Percentiles rank a stretch among this genome's conserved stretches.
Evolutionary conservation across 257 asterid genomes (phyloP).

Genomic region (Solanum dulcamara): DNA sequence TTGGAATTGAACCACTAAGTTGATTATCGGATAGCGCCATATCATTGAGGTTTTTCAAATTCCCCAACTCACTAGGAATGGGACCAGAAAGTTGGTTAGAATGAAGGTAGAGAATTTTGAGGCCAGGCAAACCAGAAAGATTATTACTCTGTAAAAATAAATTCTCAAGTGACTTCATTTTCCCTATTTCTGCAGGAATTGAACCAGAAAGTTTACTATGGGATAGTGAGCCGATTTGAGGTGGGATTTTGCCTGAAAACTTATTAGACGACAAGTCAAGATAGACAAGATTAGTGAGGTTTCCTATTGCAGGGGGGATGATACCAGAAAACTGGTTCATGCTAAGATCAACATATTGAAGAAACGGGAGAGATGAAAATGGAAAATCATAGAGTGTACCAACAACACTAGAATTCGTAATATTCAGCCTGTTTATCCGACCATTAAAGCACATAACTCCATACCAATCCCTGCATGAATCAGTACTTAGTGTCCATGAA

Average conservation of each 20-base stretch:
- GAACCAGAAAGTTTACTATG: neutral
- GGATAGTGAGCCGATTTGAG: neutral
- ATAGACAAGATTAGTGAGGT: neutral
- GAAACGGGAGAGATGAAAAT: conserved; percentile 11
- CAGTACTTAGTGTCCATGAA: neutral
- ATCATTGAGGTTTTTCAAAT: neutral
- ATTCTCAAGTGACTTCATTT: neutral
- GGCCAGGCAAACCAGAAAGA: neutral
- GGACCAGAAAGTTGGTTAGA: neutral
- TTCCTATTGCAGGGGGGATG: neutral
- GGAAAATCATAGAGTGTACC: conserved; percentile 13
- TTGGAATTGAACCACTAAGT: neutral
- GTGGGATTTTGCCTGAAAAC: too few relatives aligned
- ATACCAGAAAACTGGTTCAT: conserved; percentile 2
- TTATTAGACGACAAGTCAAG: neutral
- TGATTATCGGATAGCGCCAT: neutral
- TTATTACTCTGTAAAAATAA: neutral
- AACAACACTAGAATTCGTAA: neutral
- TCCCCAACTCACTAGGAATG: neutral
- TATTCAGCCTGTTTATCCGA: neutral
- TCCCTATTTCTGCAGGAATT: neutral
- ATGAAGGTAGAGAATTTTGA: neutral
- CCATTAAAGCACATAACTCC: conserved; percentile 4
- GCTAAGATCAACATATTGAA: conserved; percentile 5
- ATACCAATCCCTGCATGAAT: conserved; percentile 12